Base-by-base conservation (phyloP, 179 eudicot genomes). In the Spergularia azorica region DNA sequence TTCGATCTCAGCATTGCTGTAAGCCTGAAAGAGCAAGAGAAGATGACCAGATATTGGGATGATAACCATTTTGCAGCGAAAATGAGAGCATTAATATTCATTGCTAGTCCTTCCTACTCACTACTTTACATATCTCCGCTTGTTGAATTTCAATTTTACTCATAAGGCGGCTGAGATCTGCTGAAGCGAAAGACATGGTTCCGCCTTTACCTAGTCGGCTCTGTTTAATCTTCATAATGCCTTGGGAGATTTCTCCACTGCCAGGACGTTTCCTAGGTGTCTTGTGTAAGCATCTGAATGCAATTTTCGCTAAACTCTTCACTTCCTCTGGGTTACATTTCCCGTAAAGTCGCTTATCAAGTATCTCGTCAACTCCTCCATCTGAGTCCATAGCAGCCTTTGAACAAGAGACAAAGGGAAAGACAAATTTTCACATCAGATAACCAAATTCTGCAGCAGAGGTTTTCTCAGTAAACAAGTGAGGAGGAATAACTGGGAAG, bases 301-400 rank as follows among this genome's bases (percentile, higher is more conserved):
- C 98, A 61, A 93, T 81, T 73, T 70, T 85, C 15, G 97, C 95
- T 58, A 95, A 85, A 77, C 77, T 79, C 80, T 95, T 86, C 59
- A 78, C 95, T 82, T 95, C 97, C 84, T 84, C 84, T 0, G 79
- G 73, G 67, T 83, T 84, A 83, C 93, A 91, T 69, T 70, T 77
- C 61, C 92, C 98, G 5, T 67, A 80, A 7, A 95, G 88, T 74
- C 81, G 79, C 67, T 87, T 83, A 86, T 95, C 98, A 3, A 95
- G 86, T 64, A 95, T 95, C 74, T 95, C 98, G 71, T 95, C 98
- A 9, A 93, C 86, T 13, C 98, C 98, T 16, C 98, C 98, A 77
- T 93, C 98, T 4, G 87, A 79, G 76, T 96, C 93, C 97, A 93
- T 90, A 75, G 84, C 84, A 5, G 97, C 98, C 98, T 92, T 71